Conservation (phyloP, 2,329 filamentous ascomycete genomes). For the Penicillium vulpinum region DNA sequence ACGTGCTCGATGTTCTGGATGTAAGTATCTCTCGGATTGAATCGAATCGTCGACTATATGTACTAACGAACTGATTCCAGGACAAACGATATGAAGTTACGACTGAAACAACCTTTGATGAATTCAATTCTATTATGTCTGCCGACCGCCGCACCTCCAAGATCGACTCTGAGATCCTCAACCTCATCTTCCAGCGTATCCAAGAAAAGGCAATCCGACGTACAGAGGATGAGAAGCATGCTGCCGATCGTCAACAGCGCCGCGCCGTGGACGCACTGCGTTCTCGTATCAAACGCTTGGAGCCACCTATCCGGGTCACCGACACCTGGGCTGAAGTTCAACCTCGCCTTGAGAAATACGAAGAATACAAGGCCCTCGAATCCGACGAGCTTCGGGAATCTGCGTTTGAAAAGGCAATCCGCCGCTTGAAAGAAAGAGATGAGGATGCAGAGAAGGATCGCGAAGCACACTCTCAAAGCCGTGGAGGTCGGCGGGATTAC, state of each 20-base stretch:
- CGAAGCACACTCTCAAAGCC: constrained; percentile 51
- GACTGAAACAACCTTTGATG: constrained; percentile 80
- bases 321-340: constrained; percentile 91
- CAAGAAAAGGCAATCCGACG: constrained; percentile 83
- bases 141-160: constrained; percentile 85
- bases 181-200: constrained; percentile 81
- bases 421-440: constrained; percentile 86
- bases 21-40: constrained; percentile 54
- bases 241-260: constrained; percentile 81
- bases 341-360: constrained; percentile 72
- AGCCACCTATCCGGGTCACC: constrained; percentile 73
- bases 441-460: constrained; percentile 70
- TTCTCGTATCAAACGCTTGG: constrained; percentile 82
- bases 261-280: constrained; percentile 81
- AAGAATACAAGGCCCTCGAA: constrained; percentile 80
- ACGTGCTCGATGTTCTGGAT: constrained; percentile 84
- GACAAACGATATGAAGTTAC: constrained; percentile 91
- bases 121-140: constrained; percentile 79
- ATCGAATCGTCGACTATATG: neutral
- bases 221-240: constrained; percentile 77
- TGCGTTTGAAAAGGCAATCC: constrained; percentile 90
- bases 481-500: constrained; percentile 51
- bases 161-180: constrained; percentile 76
- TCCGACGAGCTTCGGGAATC: constrained; percentile 78
- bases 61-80: constrained; percentile 52